Evolutionary conservation across 2,329 filamentous ascomycete genomes (phyloP), one percentile per base, ranked within the genome.

Genomic region (Sarocladiaceae sp.): DNA sequence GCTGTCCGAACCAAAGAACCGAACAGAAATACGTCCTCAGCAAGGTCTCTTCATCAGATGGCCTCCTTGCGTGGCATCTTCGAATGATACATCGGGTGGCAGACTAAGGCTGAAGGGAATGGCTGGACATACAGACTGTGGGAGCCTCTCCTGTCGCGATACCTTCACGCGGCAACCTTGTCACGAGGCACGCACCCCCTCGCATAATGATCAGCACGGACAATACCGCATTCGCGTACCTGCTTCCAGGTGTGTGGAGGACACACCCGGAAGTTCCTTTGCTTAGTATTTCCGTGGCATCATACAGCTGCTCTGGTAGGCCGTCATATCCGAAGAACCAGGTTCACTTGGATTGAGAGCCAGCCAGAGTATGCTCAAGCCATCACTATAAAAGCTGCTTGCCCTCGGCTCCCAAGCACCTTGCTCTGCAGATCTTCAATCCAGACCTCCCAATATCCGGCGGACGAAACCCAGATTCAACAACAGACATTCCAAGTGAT

Each of bases 191-290:
- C 13, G 34, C 21, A 26, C 34, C 19, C n/a, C 21, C 20, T 39
- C 34, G 34, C 34, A 39, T 39, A 15, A 39, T 39, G 34, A 39
- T 39, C 34, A 15, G 34, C 34, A 26, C 34, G 23, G 34, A 39
- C 34, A 39, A 15, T 39, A 21, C 34, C 34, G 34, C 19, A 39
- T 39, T 39, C 19, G 34, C 34, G 34, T 39, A 15, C 21, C 34
- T 39, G 19, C 34, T 26, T 39, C 5, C 7, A 13, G 34, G 20
- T 39, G 20, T 39, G 5, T 39, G 34, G 34, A 26, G 34, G 9
- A 18, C 6, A 10, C 21, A n/a, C 6, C 33, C 34, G 34, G 33
- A 21, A 35, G 33, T 35, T 39, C 4, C n/a, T 15, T 39, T 15
- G 20, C 26, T 26, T 9, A 39, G 21, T 6, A n/a, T 15, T 26